A percentile compares a stretch with the other conserved stretches of the same genome.
phyloP scores from a whole-genome alignment of 2,329 filamentous ascomycete genomes.

The Kalaharituber pfeilii region DNA sequence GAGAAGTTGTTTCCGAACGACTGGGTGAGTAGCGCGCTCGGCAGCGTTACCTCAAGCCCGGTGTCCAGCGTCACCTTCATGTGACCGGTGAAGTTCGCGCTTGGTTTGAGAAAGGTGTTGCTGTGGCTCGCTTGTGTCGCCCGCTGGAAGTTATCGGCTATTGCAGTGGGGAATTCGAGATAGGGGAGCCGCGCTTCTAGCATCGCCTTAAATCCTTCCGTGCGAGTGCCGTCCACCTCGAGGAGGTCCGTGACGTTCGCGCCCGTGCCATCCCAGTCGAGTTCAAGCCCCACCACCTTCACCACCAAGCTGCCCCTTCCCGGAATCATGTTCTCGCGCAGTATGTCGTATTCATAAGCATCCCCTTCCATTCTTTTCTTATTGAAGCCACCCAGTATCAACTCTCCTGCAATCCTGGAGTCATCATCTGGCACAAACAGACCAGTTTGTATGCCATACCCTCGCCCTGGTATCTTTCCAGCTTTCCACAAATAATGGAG shows the following conservation, averaged over 20 bases:
- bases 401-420: neutral
- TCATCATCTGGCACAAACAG: neutral
- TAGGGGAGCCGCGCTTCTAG: constrained; percentile 31
- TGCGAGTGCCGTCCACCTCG: too few species aligned
- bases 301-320: neutral
- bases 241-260: neutral
- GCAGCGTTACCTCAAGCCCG: neutral
- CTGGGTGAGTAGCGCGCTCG: neutral
- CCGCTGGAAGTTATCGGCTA: constrained; percentile 49
- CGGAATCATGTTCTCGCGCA: neutral
- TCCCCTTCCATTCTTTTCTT: neutral
- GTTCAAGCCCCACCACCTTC: neutral
- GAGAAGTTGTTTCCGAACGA: neutral
- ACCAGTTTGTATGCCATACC: neutral
- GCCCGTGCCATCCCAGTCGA: neutral
- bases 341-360: neutral
- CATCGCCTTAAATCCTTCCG: constrained; percentile 56
- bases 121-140: constrained; percentile 1
- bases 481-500: neutral
- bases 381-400: neutral
- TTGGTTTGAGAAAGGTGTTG: neutral
- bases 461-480: neutral
- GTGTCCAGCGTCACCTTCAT: neutral
- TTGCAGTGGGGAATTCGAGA: constrained; percentile 52
- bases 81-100: neutral